These are phyloP conservation scores for Afroboletus lepidellus DNA, from an alignment of 1,284 basidiomycete species.

Conservation along the genomic window DNA sequence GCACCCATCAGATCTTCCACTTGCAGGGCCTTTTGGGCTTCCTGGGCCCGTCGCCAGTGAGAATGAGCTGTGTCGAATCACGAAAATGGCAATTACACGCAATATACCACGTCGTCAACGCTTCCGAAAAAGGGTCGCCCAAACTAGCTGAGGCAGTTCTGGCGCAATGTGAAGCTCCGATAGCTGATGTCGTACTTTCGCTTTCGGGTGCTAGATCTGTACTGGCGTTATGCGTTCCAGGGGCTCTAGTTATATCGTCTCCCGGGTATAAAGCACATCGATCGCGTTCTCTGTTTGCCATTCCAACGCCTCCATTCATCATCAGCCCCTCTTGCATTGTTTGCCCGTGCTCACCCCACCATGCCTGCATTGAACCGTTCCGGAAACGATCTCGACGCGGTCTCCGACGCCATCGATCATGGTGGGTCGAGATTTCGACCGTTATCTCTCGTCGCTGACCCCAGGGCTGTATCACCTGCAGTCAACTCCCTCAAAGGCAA, in stretches of 20 bases:
- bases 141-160: conserved; percentile 9
- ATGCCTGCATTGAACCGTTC: conserved; percentile 31
- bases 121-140: conserved; percentile 19
- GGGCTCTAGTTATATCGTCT: conserved; percentile 4
- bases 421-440: conserved; percentile 41
- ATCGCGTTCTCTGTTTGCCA: conserved; percentile 1
- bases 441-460: not conserved
- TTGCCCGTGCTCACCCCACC: not conserved
- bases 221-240: conserved; percentile 7
- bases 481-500: conserved; percentile 69
- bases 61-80: conserved; percentile 7
- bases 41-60: conserved; percentile 9
- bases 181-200: conserved; percentile 20
- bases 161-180: conserved; percentile 23
- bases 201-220: conserved; percentile 14
- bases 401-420: conserved; percentile 74
- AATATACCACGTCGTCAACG: conserved; percentile 10
- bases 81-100: conserved; percentile 14
- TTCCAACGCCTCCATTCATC: not conserved
- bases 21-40: not conserved
- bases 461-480: conserved; percentile 23
- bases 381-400: conserved; percentile 52
- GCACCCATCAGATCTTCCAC: conserved; percentile 18
- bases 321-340: not conserved
- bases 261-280: conserved; percentile 22